Evolutionary conservation across 768 basidiomycete genomes (phyloP).

Genomic region (Lactarius trivialis): DNA sequence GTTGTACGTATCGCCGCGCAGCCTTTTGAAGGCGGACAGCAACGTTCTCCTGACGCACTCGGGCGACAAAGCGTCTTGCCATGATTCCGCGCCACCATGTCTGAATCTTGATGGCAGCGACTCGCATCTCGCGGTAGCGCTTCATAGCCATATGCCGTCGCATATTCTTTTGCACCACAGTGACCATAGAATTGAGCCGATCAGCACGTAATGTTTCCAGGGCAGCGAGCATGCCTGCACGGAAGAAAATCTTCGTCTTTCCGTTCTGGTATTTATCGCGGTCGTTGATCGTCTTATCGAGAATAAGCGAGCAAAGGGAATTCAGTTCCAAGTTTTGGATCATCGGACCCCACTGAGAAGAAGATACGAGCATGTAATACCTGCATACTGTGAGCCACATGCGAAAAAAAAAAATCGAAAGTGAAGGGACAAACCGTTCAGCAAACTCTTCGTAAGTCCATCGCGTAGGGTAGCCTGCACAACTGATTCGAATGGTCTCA

Average conservation of each 20-base stretch:
- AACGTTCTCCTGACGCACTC: constrained; percentile 64
- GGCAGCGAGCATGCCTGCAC: constrained; percentile 96
- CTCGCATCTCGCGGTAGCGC: constrained; percentile 64
- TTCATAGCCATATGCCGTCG: constrained; percentile 78
- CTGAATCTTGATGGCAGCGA: constrained; percentile 79
- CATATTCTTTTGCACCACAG: constrained; percentile 97
- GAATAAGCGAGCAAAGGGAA: constrained; percentile 74
- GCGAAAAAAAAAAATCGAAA: neutral
- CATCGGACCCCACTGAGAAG: constrained; percentile 80
- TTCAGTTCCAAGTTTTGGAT: constrained; percentile 76
- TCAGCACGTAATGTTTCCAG: constrained; percentile 87
- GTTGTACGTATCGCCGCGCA: constrained; percentile 64
- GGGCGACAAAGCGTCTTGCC: constrained; percentile 64
- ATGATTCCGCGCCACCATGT: constrained; percentile 90
- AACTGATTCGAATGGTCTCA: constrained; percentile 97
- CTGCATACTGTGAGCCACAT: constrained; percentile 36
- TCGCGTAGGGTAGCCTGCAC: constrained; percentile 95
- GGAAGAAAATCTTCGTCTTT: constrained; percentile 97
- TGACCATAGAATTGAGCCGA: constrained; percentile 84
- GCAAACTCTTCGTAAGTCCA: constrained; percentile 99
- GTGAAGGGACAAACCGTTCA: constrained; percentile 60
- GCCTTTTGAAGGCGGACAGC: constrained; percentile 72
- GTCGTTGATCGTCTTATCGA: constrained; percentile 83
- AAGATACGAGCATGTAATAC: constrained; percentile 94
- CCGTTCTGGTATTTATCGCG: constrained; percentile 96